Base-by-base conservation (phyloP, 192 early-diverging fungal genomes). In the Glomus cerebriforme region DNA sequence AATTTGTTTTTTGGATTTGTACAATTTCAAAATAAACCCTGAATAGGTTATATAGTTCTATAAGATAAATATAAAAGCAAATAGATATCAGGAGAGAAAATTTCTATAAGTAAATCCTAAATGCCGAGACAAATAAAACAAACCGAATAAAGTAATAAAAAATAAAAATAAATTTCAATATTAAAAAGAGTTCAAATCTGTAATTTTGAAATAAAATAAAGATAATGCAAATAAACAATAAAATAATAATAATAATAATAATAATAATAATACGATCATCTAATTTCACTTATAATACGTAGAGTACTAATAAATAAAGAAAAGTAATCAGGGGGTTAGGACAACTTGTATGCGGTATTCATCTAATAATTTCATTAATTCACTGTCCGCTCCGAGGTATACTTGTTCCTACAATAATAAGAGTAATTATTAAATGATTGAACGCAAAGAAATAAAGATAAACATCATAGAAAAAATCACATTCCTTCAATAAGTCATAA, bases 331-430 rank as follows among this genome's bases (percentile, higher is more conserved):
- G 29, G 59, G 63, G 27, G 75, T 43, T 32, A 77, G 27, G 4
- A 77, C 37, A 31, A 77, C 59, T 32, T 64, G 75, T 47, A 77
- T 77, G 32, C 75, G 63, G 26, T 77, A 45, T 66, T 77, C 47
- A 8, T 59, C 58, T 45, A 77, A 77, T 34, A 77, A 67, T 19
- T 37, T 39, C 60, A 62, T 63, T 26, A 77, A 54, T 15, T 77
- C 63, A 2, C 75, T 24, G 24, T 77, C 63, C 9, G 65, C 63
- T n/a, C 32, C 24, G 17, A 77, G 75, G 10, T 31, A 77, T 35
- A 77, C 58, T 67, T 77, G 75, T 17, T 77, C 75, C 75, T 77
- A 54, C 47, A 31, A 75, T 37, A 17, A 39, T n/a, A 6, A 43
- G 29, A 31, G n/a, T n/a, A n/a, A 9, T 29, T 24, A 31, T n/a